Evolutionary conservation across 768 basidiomycete genomes (phyloP), one percentile per base, ranked within the genome.

Genomic region (Trametopsis cervina): DNA sequence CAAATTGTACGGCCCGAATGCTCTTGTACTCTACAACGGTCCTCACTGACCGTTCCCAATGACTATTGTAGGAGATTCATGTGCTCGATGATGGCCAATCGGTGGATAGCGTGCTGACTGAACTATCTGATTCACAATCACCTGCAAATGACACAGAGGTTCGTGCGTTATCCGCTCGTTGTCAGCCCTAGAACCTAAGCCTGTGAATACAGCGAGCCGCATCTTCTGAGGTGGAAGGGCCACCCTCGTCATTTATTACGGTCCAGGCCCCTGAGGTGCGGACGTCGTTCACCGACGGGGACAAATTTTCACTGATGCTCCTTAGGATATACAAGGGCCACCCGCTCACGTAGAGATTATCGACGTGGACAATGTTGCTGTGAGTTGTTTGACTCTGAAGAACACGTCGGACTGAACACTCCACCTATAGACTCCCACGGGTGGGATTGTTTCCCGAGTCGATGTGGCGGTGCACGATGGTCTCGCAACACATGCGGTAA

Each of bases 191-290:
- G 29, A 17, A 46, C 36, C 15, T 15, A 11, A 26, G 39, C 9
- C 12, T 35, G 13, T 27, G 23, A 23, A 12, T n/a, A n/a, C 42
- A 59, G 58, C 42, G 44, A 24, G 44, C 47, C n/a, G 48, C 43
- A 25, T 42, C 49, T 15, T 57, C 54, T 9, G 56, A 57, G 10
- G 46, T 37, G 0, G 57, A 57, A 46, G 52, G 44, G 3, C 61
- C 61, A 12, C 53, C 61, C 5, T 55, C 61, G 7, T 62, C 59
- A 11, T 54, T 56, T 20, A 46, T 27, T 4, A 37, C 52, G 2
- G 47, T 46, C 9, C 54, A 46, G 20, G 44, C 20, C 35, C 44
- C 50, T 7, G 33, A 44, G 4, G 49, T 50, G 20, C 4, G 43
- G 40, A 10, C 25, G 13, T 13, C 9, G 5, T 20, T 18, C n/a